These are phyloP conservation scores for Crithidia mellificae DNA, from an alignment of 208 protist genomes.

Conservation along the genomic window DNA sequence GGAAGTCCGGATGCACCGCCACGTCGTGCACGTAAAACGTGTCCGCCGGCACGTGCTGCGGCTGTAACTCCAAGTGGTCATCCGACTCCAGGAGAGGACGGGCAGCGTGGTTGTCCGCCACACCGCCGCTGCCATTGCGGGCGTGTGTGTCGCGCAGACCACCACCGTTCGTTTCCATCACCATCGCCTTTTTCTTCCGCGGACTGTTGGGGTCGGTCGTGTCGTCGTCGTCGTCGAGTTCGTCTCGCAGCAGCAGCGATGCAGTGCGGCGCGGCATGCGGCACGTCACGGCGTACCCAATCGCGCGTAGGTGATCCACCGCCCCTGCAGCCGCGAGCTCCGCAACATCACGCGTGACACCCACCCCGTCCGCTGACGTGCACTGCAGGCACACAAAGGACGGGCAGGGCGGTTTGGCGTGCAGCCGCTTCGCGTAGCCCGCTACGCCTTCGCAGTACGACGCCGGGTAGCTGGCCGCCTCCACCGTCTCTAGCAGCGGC, in stretches of 20 bases:
- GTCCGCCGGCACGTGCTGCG: too few relatives aligned
- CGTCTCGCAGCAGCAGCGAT: slow-evolving; percentile 18
- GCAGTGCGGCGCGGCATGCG: slow-evolving; percentile 18
- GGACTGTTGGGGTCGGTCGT: too few relatives aligned
- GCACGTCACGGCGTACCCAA: slow-evolving; percentile 28
- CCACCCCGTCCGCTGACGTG: background rate
- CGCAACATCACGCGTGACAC: background rate
- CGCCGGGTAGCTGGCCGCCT: slow-evolving; percentile 29
- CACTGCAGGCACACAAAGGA: slow-evolving; percentile 26
- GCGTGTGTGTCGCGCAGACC: background rate
- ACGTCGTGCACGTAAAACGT: slow-evolving; percentile 41
- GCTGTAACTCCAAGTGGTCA: too few relatives aligned
- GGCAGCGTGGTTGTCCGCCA: slow-evolving; percentile 4
- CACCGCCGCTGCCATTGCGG: background rate
- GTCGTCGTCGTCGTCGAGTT: too few relatives aligned
- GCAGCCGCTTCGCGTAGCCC: slow-evolving; percentile 27
- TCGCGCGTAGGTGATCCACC: background rate
- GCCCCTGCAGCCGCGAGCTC: background rate
- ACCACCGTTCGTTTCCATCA: background rate
- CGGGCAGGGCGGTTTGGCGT: slow-evolving; percentile 19
- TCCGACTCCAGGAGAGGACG: background rate
- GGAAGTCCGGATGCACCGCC: slow-evolving; percentile 32
- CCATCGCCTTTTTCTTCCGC: background rate
- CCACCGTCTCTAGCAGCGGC: slow-evolving; percentile 17
- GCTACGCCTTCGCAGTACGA: slow-evolving; percentile 22